Evolutionary conservation across 257 asterid species (phyloP).

Genomic region (Fraxinus cuspidata): DNA sequence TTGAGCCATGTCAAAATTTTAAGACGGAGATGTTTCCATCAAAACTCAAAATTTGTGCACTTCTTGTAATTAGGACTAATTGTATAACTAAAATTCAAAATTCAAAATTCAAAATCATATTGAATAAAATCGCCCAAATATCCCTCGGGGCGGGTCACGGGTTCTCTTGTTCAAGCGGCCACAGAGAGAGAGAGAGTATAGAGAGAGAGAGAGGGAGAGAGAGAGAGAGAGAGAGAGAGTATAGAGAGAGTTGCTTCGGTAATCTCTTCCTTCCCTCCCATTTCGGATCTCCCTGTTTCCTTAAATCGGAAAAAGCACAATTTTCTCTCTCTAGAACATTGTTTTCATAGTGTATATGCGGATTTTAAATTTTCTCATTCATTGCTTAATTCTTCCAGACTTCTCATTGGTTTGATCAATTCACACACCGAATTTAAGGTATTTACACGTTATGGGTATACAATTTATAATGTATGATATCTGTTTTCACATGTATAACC

Average conservation of each 20-base stretch:
- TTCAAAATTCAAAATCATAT: too few species aligned
- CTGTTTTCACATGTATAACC: not conserved
- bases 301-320: slow-evolving; percentile 2
- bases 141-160: not conserved
- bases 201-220: not conserved
- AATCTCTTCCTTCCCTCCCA: slow-evolving; percentile 12
- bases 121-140: not conserved
- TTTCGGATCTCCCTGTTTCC: slow-evolving; percentile 25
- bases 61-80: not conserved
- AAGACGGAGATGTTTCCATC: not conserved
- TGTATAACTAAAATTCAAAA: not conserved
- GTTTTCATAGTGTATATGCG: not conserved
- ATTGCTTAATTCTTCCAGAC: slow-evolving; percentile 1
- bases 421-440: not conserved
- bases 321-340: slow-evolving; percentile 7
- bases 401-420: not conserved
- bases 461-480: not conserved
- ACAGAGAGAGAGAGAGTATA: not conserved
- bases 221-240: not conserved
- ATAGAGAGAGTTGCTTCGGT: not conserved
- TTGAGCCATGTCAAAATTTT: not conserved
- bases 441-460: not conserved
- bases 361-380: not conserved
- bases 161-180: not conserved
- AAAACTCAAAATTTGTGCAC: too few species aligned